These are phyloP conservation scores for Phytophthora parvispora DNA, from an alignment of 352 stramenopile species.

Conservation along the genomic window DNA sequence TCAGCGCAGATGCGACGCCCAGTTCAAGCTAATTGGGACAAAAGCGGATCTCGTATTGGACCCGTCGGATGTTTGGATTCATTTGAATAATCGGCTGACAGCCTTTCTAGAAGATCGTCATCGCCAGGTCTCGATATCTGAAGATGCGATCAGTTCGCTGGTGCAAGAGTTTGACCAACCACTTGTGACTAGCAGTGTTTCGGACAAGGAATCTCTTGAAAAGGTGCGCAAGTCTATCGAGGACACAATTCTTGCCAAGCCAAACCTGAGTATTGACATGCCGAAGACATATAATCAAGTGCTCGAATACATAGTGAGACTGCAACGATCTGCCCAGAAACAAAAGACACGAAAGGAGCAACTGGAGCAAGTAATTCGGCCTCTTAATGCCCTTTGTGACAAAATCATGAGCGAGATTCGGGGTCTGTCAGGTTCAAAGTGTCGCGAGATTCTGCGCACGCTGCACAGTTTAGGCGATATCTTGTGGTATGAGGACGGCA, in stretches of 20 bases:
- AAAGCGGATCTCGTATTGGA: slow-evolving; percentile 9
- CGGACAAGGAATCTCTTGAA: not conserved
- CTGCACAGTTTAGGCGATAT: slow-evolving; percentile 27
- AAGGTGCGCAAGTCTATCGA: not conserved
- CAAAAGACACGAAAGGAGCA: not conserved
- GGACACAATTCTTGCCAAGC: not conserved
- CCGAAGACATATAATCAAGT: not conserved
- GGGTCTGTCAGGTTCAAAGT: not conserved
- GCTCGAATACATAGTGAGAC: slow-evolving; percentile 1
- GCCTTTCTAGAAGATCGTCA: not conserved
- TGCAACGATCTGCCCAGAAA: not conserved
- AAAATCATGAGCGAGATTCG: not conserved
- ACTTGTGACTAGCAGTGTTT: not conserved
- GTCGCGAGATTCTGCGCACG: slow-evolving; percentile 5
- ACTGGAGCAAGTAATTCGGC: slow-evolving; percentile 4
- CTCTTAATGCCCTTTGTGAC: not conserved
- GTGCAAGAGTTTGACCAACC: not conserved
- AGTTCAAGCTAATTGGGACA: slow-evolving; percentile 29
- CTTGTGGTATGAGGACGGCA: slow-evolving; percentile 24
- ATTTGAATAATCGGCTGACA: not conserved
- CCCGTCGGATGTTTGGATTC: not conserved
- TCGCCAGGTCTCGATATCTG: not conserved
- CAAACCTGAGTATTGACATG: slow-evolving; percentile 9
- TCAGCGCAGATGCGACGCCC: slow-evolving; percentile 15
- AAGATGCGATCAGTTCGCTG: not conserved